phyloP scores from a whole-genome alignment of 306 rosid genomes.

The Astragalus membranaceus region DNA sequence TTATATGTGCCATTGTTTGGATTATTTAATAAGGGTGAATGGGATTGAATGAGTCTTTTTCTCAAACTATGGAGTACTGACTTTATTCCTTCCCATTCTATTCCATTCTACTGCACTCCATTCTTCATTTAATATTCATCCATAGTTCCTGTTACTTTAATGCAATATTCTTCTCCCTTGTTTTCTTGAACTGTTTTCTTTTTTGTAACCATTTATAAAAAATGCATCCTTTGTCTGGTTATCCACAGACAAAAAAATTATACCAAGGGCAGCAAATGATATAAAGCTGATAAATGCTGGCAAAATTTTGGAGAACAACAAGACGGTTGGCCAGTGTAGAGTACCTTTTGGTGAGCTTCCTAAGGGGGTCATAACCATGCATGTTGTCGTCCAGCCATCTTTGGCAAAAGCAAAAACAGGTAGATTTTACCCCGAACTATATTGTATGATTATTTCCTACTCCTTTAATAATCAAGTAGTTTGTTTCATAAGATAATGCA shows the following conservation, averaged over 20 bases:
- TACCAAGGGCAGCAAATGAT: conserved; percentile 81
- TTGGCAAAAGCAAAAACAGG: conserved; percentile 80
- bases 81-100: neutral
- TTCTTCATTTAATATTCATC: neutral
- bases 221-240: conserved; percentile 11
- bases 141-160: neutral
- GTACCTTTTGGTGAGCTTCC: conserved; percentile 78
- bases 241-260: conserved; percentile 56
- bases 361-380: conserved; percentile 77
- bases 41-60: neutral
- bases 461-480: neutral
- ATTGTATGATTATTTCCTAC: neutral
- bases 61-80: neutral
- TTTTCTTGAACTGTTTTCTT: neutral
- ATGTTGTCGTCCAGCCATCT: conserved; percentile 87
- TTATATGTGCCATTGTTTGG: neutral
- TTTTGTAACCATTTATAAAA: conserved; percentile 1
- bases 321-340: conserved; percentile 86
- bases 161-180: neutral
- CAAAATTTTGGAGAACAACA: conserved; percentile 87
- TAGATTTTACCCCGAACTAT: conserved; percentile 28
- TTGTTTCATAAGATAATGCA: neutral
- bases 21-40: neutral
- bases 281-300: conserved; percentile 78
- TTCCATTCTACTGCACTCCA: neutral